Percentiles rank a stretch among this genome's conserved stretches.
These are phyloP conservation scores for Aspergillus affinis DNA, from an alignment of 495 filamentous ascomycete species.

Conservation along the genomic window DNA sequence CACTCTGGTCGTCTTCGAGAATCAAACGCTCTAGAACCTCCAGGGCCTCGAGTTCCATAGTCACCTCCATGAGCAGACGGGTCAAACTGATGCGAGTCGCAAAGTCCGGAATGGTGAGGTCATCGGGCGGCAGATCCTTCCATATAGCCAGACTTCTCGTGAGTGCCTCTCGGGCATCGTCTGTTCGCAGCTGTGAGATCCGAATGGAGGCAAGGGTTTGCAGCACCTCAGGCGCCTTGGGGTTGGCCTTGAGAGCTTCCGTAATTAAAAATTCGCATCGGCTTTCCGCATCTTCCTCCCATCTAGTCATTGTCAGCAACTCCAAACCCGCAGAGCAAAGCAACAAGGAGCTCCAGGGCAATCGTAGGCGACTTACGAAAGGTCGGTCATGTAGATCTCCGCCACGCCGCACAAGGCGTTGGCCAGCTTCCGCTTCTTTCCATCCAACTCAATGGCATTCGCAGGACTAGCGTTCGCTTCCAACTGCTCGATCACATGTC, in stretches of 20 bases:
- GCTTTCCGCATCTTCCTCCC: conserved; percentile 84
- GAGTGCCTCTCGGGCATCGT: conserved; percentile 79
- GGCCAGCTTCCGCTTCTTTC: conserved; percentile 76
- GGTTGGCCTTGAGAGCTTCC: conserved; percentile 76
- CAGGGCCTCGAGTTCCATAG: conserved; percentile 78
- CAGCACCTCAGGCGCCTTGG: conserved; percentile 75
- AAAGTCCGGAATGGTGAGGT: conserved; percentile 70
- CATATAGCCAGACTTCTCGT: conserved; percentile 73
- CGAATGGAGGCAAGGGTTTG: conserved; percentile 92
- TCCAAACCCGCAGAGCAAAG: conserved; percentile 1
- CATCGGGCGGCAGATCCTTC: conserved; percentile 69
- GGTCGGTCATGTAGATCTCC: conserved; percentile 98
- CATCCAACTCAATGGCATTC: conserved; percentile 47
- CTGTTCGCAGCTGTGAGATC: conserved; percentile 76
- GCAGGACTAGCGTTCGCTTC: conserved; percentile 39
- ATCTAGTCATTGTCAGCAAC: conserved; percentile 43
- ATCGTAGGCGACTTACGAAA: conserved; percentile 51
- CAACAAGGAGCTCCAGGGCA: background rate
- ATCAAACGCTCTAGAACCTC: conserved; percentile 82
- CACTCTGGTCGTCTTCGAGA: conserved; percentile 84
- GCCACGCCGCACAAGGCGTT: conserved; percentile 85
- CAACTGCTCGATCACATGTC: conserved; percentile 60
- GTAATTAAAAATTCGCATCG: conserved; percentile 82
- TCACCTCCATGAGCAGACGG: conserved; percentile 84
- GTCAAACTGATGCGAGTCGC: conserved; percentile 79